A percentile compares a stretch with the other conserved stretches of the same genome.
phyloP scores from a whole-genome alignment of 305 asterid species.

The Euphrasia arctica region DNA sequence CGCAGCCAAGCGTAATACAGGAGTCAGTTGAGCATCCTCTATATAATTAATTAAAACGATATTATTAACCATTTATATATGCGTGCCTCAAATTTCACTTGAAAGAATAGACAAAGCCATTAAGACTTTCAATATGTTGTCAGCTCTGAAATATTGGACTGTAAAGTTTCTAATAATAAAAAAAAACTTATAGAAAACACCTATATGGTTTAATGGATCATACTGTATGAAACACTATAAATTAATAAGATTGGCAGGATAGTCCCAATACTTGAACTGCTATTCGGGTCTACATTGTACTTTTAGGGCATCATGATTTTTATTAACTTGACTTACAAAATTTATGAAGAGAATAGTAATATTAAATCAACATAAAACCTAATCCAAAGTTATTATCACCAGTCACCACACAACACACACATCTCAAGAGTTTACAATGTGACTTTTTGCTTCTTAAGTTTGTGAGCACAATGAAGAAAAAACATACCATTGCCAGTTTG shows the following conservation, averaged over 20 bases:
- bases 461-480: conserved; percentile 16
- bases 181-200: conserved; percentile 3
- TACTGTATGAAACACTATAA: background rate
- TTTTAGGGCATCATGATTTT: no score
- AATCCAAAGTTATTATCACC: no score
- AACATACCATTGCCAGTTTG: conserved; percentile 86
- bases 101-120: conserved; percentile 17
- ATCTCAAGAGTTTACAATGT: conserved; percentile 10
- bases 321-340: no score
- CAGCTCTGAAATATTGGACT: background rate
- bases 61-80: conserved; percentile 10
- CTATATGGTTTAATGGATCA: background rate
- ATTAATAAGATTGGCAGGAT: conserved; percentile 10
- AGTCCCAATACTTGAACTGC: no score
- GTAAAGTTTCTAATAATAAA: background rate
- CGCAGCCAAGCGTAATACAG: conserved; percentile 89
- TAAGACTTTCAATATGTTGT: background rate
- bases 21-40: conserved; percentile 95
- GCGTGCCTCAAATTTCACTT: conserved; percentile 13
- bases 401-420: no score
- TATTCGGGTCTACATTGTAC: no score
- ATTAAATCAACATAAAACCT: no score
- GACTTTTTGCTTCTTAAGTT: conserved; percentile 14
- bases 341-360: no score
- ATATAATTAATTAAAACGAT: conserved; percentile 29